Base-by-base conservation (phyloP, 225 moss, liverwort and hornwort species). In the Straminergon stramineum region DNA sequence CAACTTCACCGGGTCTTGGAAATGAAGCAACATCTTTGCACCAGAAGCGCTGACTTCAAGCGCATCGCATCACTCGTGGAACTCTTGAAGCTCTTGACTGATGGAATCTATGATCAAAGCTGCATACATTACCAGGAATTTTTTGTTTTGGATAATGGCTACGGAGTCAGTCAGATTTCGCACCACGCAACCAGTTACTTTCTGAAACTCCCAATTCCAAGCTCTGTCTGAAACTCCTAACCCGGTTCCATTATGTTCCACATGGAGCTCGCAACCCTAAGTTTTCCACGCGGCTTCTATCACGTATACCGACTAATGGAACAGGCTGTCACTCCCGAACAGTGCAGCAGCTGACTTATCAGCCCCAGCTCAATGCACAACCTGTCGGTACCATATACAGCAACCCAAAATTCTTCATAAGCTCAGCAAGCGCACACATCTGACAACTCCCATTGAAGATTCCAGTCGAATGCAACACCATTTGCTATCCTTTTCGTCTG, bases 21-120 rank as follows among this genome's bases (percentile, higher is more conserved):
- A 98, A 86, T 95, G 96, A 83, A 97, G 98, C 90, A 98, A 93
- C 98, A 98, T 98, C 87, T 93, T 91, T 91, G 77, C 89, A 3
- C 45, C 58, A 74, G 73, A 86, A 37, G 63, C 80, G 34, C 73
- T 17, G 80, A 63, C 84, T 81, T 87, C 90, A 90, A 84, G 85
- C 56, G 81, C 92, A 92, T 90, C 68, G 62, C 90, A 87, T 75
- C 89, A 48, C 87, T 90, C 62, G 27, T 62, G 55, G 16, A 82
- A n/a, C 78, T 55, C 63, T 28, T 21, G 60, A 55, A 71, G 28
- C 31, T 70, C 53, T 17, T 9, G 24, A 20, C 60, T 17, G 60
- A 28, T 30, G 62, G 35, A 71, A 53, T 70, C 82, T 37, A 31
- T 11, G 83, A 76, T 85, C 77, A 30, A 10, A 70, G 17, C 63